Percentiles rank a stretch among this genome's conserved stretches.
These are phyloP conservation scores for Podosphaera xanthii DNA, from an alignment of 2,329 filamentous ascomycete species.

Conservation along the genomic window DNA sequence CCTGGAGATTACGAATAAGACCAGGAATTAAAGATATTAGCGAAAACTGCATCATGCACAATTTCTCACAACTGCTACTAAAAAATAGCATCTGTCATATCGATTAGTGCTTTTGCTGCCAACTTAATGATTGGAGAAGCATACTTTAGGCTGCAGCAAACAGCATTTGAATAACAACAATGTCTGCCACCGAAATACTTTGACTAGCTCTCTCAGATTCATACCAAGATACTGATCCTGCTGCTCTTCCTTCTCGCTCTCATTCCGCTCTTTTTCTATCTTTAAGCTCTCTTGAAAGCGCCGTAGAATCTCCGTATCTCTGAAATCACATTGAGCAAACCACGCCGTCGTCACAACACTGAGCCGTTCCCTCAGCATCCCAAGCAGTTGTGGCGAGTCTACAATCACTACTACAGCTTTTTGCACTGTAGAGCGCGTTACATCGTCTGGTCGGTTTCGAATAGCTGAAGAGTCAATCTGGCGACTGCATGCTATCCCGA, in stretches of 20 bases:
- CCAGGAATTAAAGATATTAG: constrained; percentile 87
- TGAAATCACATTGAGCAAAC: constrained; percentile 89
- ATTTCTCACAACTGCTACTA: constrained; percentile 76
- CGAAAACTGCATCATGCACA: constrained; percentile 98
- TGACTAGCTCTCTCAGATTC: constrained; percentile 75
- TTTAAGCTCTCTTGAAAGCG: constrained; percentile 77
- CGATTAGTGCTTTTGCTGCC: constrained; percentile 2
- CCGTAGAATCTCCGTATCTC: constrained; percentile 70
- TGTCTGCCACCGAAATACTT: constrained; percentile 88
- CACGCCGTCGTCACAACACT: constrained; percentile 82
- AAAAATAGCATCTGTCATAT: constrained; percentile 77
- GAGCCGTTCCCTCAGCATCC: constrained; percentile 71
- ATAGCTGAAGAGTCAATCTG: constrained; percentile 67
- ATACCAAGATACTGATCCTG: constrained; percentile 71
- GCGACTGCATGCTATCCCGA: constrained; percentile 85
- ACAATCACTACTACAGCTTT: constrained; percentile 94
- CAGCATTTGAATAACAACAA: constrained; percentile 85
- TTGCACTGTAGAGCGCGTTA: constrained; percentile 92
- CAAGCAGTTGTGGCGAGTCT: constrained; percentile 74
- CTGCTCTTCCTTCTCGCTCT: constrained; percentile 39
- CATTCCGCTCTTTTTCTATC: constrained; percentile 41
- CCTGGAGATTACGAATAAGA: constrained; percentile 73
- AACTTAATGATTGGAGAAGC: neutral
- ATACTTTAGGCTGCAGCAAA: constrained; percentile 79
- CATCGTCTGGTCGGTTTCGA: constrained; percentile 58